These are phyloP conservation scores for Parietichytrium sp. DNA, from an alignment of 108 stramenopile genomes.

Conservation along the genomic window DNA sequence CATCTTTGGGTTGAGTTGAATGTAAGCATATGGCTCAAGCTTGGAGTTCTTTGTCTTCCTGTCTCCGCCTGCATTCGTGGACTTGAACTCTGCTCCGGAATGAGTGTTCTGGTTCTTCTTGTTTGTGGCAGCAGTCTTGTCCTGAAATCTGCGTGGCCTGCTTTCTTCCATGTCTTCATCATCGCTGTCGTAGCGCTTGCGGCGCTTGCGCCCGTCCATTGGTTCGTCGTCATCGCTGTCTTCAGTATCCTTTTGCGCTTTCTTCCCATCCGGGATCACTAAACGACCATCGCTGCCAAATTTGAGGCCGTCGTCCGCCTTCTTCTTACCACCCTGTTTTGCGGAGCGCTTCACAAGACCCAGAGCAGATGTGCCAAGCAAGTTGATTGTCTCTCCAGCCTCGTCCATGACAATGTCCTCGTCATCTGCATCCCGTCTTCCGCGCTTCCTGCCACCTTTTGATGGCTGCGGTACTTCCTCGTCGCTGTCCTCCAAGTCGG, in stretches of 20 bases:
- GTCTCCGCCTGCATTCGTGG: constrained; percentile 57
- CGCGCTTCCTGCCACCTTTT: neutral
- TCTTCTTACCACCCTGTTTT: neutral
- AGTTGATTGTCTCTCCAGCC: constrained; percentile 10
- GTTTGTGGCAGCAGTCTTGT: neutral
- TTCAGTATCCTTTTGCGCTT: neutral
- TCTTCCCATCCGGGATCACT: neutral
- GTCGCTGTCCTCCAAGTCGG: neutral
- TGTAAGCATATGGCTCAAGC: constrained; percentile 60
- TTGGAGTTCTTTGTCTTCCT: constrained; percentile 52
- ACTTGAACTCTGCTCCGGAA: constrained; percentile 52
- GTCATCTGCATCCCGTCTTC: neutral
- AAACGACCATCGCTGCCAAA: constrained; percentile 21
- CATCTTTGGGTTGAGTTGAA: constrained; percentile 54
- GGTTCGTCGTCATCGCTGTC: constrained; percentile 27
- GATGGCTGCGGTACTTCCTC: neutral
- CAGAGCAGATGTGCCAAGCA: constrained; percentile 1
- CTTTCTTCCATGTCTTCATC: neutral
- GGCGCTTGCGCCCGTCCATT: constrained; percentile 18
- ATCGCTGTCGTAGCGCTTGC: constrained; percentile 32
- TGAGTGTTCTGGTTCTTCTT: constrained; percentile 11
- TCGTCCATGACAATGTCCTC: constrained; percentile 35
- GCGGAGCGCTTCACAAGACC: neutral
- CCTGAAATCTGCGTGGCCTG: neutral
- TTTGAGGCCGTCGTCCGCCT: neutral